A percentile compares a stretch with the other conserved stretches of the same genome.
Evolutionary conservation across 2,329 filamentous ascomycete genomes (phyloP).

Genomic region (Aquanectria penicillioides): DNA sequence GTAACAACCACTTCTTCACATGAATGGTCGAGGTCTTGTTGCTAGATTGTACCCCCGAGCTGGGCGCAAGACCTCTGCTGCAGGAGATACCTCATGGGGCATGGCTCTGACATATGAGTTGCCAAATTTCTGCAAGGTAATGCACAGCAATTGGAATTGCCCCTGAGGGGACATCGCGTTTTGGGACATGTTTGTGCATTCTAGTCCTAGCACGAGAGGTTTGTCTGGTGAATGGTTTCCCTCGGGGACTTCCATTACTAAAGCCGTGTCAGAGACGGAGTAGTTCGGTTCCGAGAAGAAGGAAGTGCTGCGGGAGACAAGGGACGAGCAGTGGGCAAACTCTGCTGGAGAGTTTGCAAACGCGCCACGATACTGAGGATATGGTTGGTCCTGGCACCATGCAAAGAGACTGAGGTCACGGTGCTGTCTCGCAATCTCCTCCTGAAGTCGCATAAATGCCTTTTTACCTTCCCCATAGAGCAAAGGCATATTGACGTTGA

Average conservation of each 20-base stretch:
- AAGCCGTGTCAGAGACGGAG: neutral
- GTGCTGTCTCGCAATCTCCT: conserved; percentile 16
- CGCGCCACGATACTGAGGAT: conserved; percentile 5
- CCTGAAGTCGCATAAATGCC: conserved; percentile 18
- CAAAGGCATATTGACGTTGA: conserved; percentile 13
- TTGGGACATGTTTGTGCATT: neutral
- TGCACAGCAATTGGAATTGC: neutral
- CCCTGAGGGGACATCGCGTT: neutral
- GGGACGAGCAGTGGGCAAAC: conserved; percentile 1
- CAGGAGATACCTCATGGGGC: neutral
- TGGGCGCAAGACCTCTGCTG: neutral
- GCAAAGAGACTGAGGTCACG: conserved; percentile 15
- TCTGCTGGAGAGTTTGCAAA: conserved; percentile 1
- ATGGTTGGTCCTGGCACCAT: conserved; percentile 2
- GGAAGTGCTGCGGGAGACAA: neutral
- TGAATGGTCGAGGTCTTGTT: neutral
- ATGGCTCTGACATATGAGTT: neutral
- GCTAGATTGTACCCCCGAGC: neutral
- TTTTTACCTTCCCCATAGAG: conserved; percentile 9
- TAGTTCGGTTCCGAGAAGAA: conserved; percentile 10
- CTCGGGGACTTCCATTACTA: neutral
- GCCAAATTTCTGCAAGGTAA: conserved; percentile 4
- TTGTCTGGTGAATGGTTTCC: neutral
- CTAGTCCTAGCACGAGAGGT: neutral
- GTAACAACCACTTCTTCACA: neutral